Conservation (phyloP, 2,329 filamentous ascomycete genomes). For the Verticillium dahliae region DNA sequence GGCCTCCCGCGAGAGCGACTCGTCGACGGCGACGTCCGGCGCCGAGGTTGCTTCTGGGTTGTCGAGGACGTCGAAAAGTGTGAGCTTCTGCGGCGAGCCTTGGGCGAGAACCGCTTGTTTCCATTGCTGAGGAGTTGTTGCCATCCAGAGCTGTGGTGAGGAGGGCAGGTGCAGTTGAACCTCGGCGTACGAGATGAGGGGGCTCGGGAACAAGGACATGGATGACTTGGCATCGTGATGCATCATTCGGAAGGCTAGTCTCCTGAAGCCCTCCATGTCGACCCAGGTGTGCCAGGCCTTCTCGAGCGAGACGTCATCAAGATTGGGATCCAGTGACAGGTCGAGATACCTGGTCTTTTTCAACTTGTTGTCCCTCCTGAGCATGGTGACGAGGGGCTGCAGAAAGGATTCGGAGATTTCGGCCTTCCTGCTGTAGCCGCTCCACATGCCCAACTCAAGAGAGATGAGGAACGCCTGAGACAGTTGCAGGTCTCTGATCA, state of each 20-base stretch:
- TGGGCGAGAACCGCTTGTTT: constrained; percentile 6
- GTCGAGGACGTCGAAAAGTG: constrained; percentile 14
- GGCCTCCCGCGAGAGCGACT: constrained; percentile 4
- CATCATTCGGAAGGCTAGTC: constrained; percentile 19
- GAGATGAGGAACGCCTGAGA: constrained; percentile 25
- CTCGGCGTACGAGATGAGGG: constrained; percentile 23
- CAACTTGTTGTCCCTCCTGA: constrained; percentile 25
- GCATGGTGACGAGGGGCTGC: constrained; percentile 26
- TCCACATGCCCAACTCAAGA: constrained; percentile 28
- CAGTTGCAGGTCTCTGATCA: constrained; percentile 21
- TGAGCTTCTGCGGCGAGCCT: not conserved
- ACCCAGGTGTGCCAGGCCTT: constrained; percentile 21
- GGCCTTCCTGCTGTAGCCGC: constrained; percentile 27
- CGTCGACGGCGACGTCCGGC: constrained; percentile 2
- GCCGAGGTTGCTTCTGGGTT: constrained; percentile 2
- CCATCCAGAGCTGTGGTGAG: constrained; percentile 17
- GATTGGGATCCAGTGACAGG: not conserved
- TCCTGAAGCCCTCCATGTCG: constrained; percentile 21
- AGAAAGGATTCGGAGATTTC: constrained; percentile 32
- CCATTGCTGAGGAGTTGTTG: constrained; percentile 18
- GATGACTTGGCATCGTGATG: constrained; percentile 22
- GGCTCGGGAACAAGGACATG: constrained; percentile 19
- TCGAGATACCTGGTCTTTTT: constrained; percentile 15
- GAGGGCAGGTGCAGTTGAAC: constrained; percentile 17
- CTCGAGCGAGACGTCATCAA: constrained; percentile 7